Conservation (phyloP, 2,329 filamentous ascomycete species). For the Ceratocystis colombiana region DNA sequence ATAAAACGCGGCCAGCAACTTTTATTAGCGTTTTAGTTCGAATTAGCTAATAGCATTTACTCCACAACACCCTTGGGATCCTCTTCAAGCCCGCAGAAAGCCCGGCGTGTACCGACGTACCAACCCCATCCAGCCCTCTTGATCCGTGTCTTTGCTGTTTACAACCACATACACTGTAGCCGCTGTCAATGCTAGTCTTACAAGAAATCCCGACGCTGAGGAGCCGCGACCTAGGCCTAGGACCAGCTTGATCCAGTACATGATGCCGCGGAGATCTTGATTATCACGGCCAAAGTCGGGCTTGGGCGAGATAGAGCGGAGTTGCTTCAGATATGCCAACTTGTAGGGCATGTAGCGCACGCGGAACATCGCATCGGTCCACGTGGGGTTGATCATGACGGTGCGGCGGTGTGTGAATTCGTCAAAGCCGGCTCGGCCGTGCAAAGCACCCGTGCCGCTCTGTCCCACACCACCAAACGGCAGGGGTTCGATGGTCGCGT, state of each 20-base stretch:
- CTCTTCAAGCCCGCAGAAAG: neutral
- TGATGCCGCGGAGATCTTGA: conserved; percentile 40
- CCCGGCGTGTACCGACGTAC: neutral
- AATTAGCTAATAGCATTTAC: neutral
- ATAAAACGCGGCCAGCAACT: too few species aligned
- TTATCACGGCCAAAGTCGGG: conserved; percentile 54
- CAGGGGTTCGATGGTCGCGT: conserved; percentile 58
- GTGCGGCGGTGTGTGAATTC: conserved; percentile 51
- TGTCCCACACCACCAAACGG: conserved; percentile 77
- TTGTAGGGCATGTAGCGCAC: conserved; percentile 58
- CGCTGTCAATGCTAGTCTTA: conserved; percentile 38
- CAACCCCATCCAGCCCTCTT: neutral
- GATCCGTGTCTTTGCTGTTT: neutral
- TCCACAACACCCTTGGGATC: neutral
- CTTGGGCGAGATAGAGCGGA: conserved; percentile 39
- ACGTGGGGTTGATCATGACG: conserved; percentile 52
- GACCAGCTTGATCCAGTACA: conserved; percentile 46
- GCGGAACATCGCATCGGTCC: conserved; percentile 57
- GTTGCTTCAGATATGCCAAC: conserved; percentile 33
- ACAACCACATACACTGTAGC: conserved; percentile 17
- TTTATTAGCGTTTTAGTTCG: too few species aligned
- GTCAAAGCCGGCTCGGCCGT: conserved; percentile 65
- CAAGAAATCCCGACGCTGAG: conserved; percentile 40
- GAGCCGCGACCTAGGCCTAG: conserved; percentile 44
- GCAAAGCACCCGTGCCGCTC: conserved; percentile 66